Conservation (phyloP, 306 rosid genomes). For the Fragaria ananassa region DNA sequence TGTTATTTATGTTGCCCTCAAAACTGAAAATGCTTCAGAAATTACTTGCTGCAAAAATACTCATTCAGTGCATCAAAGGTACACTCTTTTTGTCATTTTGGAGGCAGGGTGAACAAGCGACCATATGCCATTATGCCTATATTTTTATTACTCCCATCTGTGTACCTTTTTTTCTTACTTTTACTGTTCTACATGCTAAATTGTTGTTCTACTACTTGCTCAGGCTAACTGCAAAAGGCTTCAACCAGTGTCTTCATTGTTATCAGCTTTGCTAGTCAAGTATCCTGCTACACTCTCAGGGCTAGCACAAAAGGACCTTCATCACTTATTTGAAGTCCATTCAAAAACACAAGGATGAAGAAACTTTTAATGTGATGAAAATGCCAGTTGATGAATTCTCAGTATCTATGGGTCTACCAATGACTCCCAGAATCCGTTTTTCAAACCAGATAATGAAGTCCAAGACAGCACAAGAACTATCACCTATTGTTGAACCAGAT, state of each 20-base stretch:
- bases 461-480: constrained; percentile 26
- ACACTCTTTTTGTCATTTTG: neutral
- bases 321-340: constrained; percentile 71
- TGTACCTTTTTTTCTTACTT: neutral
- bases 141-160: too few species aligned
- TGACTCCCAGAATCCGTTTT: constrained; percentile 76
- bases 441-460: constrained; percentile 51
- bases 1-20: constrained; percentile 62
- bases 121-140: too few species aligned
- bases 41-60: constrained; percentile 66
- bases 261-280: constrained; percentile 73
- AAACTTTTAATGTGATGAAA: constrained; percentile 70
- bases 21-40: constrained; percentile 73
- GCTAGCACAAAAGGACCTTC: constrained; percentile 69
- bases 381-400: constrained; percentile 67
- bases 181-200: constrained; percentile 9
- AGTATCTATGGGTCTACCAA: constrained; percentile 80
- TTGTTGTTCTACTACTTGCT: constrained; percentile 24
- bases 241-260: constrained; percentile 55
- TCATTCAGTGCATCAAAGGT: constrained; percentile 63
- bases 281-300: constrained; percentile 59
- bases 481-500: constrained; percentile 35
- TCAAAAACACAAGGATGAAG: constrained; percentile 70
- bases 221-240: constrained; percentile 60
- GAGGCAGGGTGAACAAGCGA: neutral